Conservation (phyloP, 164 flowering plant species). For the Chimonanthus praecox region DNA sequence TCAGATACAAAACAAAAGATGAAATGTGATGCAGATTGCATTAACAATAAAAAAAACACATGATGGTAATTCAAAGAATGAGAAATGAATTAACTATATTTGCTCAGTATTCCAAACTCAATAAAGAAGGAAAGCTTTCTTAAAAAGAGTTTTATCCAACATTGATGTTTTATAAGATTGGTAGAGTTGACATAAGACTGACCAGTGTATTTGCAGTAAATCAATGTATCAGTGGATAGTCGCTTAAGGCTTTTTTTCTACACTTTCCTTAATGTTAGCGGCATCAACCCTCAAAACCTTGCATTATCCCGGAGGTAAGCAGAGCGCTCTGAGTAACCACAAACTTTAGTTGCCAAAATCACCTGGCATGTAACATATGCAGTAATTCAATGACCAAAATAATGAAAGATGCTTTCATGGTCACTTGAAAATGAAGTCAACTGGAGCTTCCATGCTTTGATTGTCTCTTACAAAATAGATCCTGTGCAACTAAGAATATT, state of each 20-base stretch:
- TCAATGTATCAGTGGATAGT: constrained; percentile 86
- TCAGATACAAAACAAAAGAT: too few relatives aligned
- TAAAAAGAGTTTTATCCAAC: neutral
- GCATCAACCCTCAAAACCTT: constrained; percentile 81
- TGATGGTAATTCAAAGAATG: neutral
- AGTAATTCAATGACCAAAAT: too few relatives aligned
- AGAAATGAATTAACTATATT: neutral
- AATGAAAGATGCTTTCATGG: too few relatives aligned
- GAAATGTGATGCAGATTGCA: neutral
- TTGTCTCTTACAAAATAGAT: too few relatives aligned
- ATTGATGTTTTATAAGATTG: neutral
- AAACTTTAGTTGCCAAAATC: constrained; percentile 84
- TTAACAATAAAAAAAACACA: neutral
- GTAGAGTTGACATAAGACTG: constrained; percentile 9
- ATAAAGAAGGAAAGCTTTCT: neutral
- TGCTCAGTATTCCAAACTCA: neutral
- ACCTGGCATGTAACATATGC: constrained; percentile 35
- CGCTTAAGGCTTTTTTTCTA: constrained; percentile 96
- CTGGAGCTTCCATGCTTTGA: too few relatives aligned
- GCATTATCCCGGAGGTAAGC: constrained; percentile 68
- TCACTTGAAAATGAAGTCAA: too few relatives aligned
- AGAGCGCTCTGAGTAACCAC: constrained; percentile 78
- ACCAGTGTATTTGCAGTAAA: constrained; percentile 96
- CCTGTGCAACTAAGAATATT: too few relatives aligned
- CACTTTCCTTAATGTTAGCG: constrained; percentile 83